These are phyloP conservation scores for Isoetes taiwanensis DNA, from an alignment of 75 land plant species.

Conservation along the genomic window DNA sequence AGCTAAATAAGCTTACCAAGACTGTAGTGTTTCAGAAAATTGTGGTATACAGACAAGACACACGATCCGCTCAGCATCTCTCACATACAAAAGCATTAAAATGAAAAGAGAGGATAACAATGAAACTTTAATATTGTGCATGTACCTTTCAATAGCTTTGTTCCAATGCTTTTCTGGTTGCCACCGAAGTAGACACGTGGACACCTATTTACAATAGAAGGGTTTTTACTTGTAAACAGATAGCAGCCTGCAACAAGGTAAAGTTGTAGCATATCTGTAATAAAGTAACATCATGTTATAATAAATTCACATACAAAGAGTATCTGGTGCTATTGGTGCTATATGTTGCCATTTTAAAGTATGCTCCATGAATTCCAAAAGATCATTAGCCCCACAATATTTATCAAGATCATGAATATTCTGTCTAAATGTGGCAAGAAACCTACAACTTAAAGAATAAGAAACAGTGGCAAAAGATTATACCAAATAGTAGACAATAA, in stretches of 20 bases:
- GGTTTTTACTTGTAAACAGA: slow-evolving; percentile 87
- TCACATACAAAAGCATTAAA: no score
- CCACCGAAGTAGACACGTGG: slow-evolving; percentile 98
- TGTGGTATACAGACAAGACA: slow-evolving; percentile 74
- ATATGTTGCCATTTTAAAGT: slow-evolving; percentile 89
- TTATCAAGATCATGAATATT: slow-evolving; percentile 83
- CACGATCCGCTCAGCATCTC: slow-evolving; percentile 62
- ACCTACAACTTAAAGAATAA: no score
- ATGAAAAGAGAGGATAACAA: no score
- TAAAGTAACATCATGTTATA: no score
- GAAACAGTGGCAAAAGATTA: no score
- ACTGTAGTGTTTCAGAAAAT: slow-evolving; percentile 78
- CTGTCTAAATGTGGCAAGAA: slow-evolving; percentile 96
- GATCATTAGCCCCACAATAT: slow-evolving; percentile 70
- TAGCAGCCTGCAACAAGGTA: slow-evolving; percentile 97
- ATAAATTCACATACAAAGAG: no score
- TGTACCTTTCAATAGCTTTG: slow-evolving; percentile 62
- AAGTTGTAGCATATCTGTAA: no score
- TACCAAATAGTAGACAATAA: no score
- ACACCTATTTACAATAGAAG: slow-evolving; percentile 77
- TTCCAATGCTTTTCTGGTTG: slow-evolving; percentile 64
- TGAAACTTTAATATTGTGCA: no score
- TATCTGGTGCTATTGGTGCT: slow-evolving; percentile 97
- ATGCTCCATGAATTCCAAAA: slow-evolving; percentile 79
- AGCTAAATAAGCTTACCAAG: slow-evolving; percentile 38